Evolutionary conservation across 129 eudicot genomes (phyloP), one percentile per base, ranked within the genome.

Genomic region (Saussurea involucrata): DNA sequence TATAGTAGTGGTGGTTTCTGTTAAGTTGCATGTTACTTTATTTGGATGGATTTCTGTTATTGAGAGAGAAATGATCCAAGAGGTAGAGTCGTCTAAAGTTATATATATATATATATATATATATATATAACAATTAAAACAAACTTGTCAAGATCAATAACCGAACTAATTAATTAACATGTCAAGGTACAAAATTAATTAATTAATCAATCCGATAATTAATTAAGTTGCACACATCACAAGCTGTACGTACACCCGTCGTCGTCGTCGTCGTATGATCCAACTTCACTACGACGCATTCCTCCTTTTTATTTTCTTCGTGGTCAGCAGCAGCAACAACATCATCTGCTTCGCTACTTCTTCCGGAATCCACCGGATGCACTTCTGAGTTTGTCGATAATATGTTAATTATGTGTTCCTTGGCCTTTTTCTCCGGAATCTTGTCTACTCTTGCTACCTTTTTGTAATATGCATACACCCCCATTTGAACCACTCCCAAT

Each of bases 401-500:
- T 0, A 88, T 71, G 80, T 83, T 88, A 18, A 88, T 84, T 17
- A 74, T 66, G 27, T 82, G 82, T 2, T 86, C 83, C 0, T 85
- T 46, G 7, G 69, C 20, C 61, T 76, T 79, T 4, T 82, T 71
- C 72, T 86, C 78, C 65, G 67, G 74, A 6, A 31, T 69, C 29
- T 27, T 27, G 8, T 7, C 27, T 18, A 13, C 57, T 10, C 64
- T 68, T 31, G 76, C 29, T 32, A 21, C 81, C 24, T 82, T 86
- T 74, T 73, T 72, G 83, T 83, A 93, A 3, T 85, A 82, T 8
- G 75, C 91, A 44, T 88, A 93, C 13, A 93, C 66, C 70, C 79
- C 57, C 96, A 90, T 90, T 69, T 93, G 98, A 32, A 87, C 24
- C 53, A 90, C 32, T 66, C 98, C 97, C 84, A 90, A 57, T 28